Conservation (phyloP, 2,329 filamentous ascomycete genomes). For the Arthrobotrys sphaeroides region DNA sequence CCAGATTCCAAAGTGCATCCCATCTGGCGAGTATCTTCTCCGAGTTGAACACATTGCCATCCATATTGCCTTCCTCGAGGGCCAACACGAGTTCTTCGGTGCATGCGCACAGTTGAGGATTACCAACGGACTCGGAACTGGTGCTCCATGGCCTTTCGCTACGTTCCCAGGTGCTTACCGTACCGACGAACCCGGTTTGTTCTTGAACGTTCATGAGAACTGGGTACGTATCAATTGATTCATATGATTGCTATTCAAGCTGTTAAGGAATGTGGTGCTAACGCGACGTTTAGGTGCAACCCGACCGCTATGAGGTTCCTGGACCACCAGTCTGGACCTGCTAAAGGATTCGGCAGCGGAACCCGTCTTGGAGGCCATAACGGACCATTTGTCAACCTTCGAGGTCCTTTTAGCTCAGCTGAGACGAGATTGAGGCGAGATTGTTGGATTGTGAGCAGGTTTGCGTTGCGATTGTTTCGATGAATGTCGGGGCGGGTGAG, state of each 20-base stretch:
- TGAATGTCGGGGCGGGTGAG: no score
- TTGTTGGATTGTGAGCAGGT: no score
- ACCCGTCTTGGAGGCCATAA: neutral
- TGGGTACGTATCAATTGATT: slow-evolving; percentile 24
- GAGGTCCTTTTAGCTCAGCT: no score
- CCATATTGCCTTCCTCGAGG: slow-evolving; percentile 61
- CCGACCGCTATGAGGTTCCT: slow-evolving; percentile 55
- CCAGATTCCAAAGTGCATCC: slow-evolving; percentile 61
- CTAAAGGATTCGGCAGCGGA: neutral
- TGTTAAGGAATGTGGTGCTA: neutral
- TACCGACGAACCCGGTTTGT: slow-evolving; percentile 53
- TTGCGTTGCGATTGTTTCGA: no score
- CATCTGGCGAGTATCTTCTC: slow-evolving; percentile 63
- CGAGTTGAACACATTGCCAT: slow-evolving; percentile 65
- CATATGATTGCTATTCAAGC: neutral
- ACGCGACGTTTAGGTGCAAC: slow-evolving; percentile 9
- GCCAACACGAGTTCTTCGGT: slow-evolving; percentile 63
- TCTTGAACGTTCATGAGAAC: slow-evolving; percentile 55
- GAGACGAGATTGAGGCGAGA: no score
- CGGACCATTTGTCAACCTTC: neutral
- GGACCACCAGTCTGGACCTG: slow-evolving; percentile 55
- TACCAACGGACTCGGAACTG: slow-evolving; percentile 61
- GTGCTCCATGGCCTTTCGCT: slow-evolving; percentile 60
- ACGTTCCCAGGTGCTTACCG: slow-evolving; percentile 62
- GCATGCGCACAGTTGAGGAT: slow-evolving; percentile 64